phyloP scores from a whole-genome alignment of 345 rosid species.

The Diplotaxis tenuifolia region DNA sequence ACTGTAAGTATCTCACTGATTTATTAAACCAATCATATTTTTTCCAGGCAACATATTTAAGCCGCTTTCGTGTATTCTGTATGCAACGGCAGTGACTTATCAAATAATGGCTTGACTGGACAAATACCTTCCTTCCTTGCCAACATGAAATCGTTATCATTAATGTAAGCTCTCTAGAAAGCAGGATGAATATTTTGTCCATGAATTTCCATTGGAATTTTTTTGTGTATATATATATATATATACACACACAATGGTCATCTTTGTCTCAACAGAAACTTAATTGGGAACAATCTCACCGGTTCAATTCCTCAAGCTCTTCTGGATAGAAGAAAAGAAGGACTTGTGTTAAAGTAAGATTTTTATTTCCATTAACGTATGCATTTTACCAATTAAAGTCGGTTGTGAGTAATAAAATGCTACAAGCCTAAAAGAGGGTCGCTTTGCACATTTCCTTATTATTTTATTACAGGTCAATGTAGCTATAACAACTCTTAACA shows the following conservation, averaged over 20 bases:
- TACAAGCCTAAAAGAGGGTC: neutral
- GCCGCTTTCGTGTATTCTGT: neutral
- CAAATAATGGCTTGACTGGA: neutral
- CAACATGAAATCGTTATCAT: neutral
- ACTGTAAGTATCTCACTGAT: constrained; percentile 37
- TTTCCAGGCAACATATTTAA: neutral
- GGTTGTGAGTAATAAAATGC: no score
- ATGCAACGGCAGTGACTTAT: neutral
- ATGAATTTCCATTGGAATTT: neutral
- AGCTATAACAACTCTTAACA: no score
- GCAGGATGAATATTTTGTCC: neutral
- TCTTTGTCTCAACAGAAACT: constrained; percentile 30
- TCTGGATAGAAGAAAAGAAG: constrained; percentile 21
- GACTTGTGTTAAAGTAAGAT: constrained; percentile 1
- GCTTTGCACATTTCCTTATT: no score
- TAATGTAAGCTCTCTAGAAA: neutral
- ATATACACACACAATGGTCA: neutral
- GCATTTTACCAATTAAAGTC: no score
- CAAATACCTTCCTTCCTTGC: neutral
- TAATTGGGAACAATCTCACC: constrained; percentile 33
- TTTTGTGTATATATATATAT: neutral
- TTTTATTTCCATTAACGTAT: neutral
- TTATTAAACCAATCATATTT: neutral
- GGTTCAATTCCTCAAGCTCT: constrained; percentile 39
- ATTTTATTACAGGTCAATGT: no score